Percentiles rank a stretch among this genome's conserved stretches.
Conservation (phyloP, 1,139 yeast species). For the Suzukiozyma palmioleophila region DNA sequence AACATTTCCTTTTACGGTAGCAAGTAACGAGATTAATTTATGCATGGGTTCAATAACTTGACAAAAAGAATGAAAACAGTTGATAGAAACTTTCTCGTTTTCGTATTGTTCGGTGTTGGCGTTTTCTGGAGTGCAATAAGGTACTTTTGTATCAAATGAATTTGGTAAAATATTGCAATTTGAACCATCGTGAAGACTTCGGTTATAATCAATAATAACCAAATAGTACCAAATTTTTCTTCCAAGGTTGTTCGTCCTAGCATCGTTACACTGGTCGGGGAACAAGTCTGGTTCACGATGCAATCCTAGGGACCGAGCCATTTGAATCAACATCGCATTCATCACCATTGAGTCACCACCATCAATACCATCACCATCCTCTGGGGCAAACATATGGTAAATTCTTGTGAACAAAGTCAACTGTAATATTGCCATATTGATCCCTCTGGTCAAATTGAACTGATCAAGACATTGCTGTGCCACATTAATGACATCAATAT, state of each 20-base stretch:
- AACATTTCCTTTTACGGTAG: constrained; percentile 17
- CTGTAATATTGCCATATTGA: constrained; percentile 48
- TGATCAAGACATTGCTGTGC: constrained; percentile 35
- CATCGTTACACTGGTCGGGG: constrained; percentile 18
- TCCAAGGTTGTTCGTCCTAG: constrained; percentile 24
- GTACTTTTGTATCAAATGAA: constrained; percentile 32
- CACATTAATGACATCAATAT: constrained; percentile 28
- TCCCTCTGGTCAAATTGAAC: constrained; percentile 31
- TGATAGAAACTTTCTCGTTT: constrained; percentile 18
- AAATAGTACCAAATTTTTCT: constrained; percentile 33
- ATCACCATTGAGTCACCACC: constrained; percentile 44
- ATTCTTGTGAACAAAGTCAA: constrained; percentile 36
- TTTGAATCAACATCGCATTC: constrained; percentile 34
- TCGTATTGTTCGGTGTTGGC: constrained; percentile 23
- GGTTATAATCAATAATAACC: constrained; percentile 32
- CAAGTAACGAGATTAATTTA: constrained; percentile 15
- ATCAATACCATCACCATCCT: constrained; percentile 46
- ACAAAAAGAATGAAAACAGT: constrained; percentile 15
- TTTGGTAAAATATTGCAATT: constrained; percentile 25
- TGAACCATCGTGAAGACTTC: constrained; percentile 36
- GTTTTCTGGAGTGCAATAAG: constrained; percentile 27
- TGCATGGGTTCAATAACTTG: constrained; percentile 14
- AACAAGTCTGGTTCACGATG: constrained; percentile 37
- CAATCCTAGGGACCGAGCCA: constrained; percentile 43
- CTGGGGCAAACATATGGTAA: constrained; percentile 43